phyloP scores from a whole-genome alignment of 73 alveolate genomes.

The Tetrahymena borealis region DNA sequence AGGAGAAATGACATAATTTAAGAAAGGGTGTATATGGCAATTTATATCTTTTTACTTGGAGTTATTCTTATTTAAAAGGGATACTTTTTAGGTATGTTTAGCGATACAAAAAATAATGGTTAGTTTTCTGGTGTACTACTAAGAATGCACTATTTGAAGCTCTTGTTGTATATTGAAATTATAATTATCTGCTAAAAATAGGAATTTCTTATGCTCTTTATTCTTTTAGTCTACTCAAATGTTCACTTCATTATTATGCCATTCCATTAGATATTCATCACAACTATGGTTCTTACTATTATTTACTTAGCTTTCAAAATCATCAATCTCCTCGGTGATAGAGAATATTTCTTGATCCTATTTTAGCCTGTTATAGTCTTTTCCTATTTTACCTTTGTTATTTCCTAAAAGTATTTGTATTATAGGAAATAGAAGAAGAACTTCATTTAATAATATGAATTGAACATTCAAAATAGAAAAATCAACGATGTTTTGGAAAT shows the following conservation, averaged over 20 bases:
- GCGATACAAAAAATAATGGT: background rate
- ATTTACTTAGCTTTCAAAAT: background rate
- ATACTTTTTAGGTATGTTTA: background rate
- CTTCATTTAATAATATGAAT: background rate
- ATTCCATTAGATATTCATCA: background rate
- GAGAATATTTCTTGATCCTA: background rate
- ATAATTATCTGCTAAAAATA: background rate
- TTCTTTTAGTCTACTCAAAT: background rate
- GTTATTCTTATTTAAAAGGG: background rate
- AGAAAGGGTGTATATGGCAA: background rate
- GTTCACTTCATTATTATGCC: background rate
- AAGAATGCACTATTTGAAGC: background rate
- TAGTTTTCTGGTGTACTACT: background rate
- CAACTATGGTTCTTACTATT: background rate
- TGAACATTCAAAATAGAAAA: background rate
- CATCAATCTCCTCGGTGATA: background rate
- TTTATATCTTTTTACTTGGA: background rate
- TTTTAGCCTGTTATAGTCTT: background rate
- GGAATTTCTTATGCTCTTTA: background rate
- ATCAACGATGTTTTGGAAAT: constrained; percentile 24
- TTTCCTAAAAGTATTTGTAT: background rate
- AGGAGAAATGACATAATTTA: too few relatives aligned
- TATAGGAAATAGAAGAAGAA: background rate
- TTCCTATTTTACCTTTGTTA: background rate
- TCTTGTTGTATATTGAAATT: background rate